Conservation (phyloP, 108 stramenopile species). For the Chaetoceros tenuissimus region DNA sequence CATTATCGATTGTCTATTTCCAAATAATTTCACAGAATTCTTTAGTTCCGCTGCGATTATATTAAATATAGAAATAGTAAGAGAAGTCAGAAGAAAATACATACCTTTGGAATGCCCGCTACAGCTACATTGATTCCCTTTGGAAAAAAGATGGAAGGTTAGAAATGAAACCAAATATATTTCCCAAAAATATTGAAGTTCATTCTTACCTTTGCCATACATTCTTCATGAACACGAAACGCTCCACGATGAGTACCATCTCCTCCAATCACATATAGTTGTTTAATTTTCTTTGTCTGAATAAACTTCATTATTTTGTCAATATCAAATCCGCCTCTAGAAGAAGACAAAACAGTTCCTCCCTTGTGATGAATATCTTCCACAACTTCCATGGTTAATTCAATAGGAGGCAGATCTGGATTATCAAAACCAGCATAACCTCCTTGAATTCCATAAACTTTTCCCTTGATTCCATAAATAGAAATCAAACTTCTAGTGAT, state of each 20-base stretch:
- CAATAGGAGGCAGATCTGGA: slow-evolving; percentile 50
- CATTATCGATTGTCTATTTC: too few species aligned
- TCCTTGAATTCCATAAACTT: slow-evolving; percentile 84
- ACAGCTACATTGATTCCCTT: slow-evolving; percentile 62
- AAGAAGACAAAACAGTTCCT: slow-evolving; percentile 87
- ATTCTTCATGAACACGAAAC: slow-evolving; percentile 78
- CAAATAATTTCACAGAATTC: too few species aligned
- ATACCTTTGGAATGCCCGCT: slow-evolving; percentile 77
- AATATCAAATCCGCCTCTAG: slow-evolving; percentile 91
- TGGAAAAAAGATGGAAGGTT: too few species aligned
- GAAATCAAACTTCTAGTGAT: slow-evolving; percentile 69
- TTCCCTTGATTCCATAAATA: slow-evolving; percentile 79
- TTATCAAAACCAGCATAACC: slow-evolving; percentile 89
- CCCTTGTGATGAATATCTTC: slow-evolving; percentile 91
- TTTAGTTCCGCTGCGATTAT: too few species aligned
- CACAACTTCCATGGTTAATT: slow-evolving; percentile 66
- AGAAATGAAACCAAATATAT: neutral
- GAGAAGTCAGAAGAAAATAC: too few species aligned
- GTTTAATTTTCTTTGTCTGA: slow-evolving; percentile 53
- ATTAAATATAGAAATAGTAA: too few species aligned
- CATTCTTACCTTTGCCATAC: slow-evolving; percentile 60
- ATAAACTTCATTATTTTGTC: slow-evolving; percentile 84
- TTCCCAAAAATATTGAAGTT: neutral
- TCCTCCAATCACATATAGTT: slow-evolving; percentile 95
- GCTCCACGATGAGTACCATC: slow-evolving; percentile 98